Base-by-base conservation (phyloP, 331 rosid species). In the Quercus phellos region DNA sequence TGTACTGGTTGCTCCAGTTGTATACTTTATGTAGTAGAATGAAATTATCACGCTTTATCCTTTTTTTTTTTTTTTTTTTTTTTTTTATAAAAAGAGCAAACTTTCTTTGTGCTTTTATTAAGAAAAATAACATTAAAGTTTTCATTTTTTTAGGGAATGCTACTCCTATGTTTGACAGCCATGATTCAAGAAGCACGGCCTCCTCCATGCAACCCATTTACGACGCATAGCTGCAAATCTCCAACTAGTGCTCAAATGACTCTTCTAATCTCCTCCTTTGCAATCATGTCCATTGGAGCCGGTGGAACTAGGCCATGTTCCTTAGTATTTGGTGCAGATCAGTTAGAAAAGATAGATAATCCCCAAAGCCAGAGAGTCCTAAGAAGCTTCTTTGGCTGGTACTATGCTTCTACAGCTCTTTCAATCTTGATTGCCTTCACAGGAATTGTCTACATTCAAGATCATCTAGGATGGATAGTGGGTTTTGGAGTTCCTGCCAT, bases 281-380 rank as follows among this genome's bases (percentile, higher is more conserved):
- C 55, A 13, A 84, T 91, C 54, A 89, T 87, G 35, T 79, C 94
- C 58, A 56, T 85, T n/a, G 97, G 97, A 69, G 85, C 88, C 0
- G 94, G 92, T 61, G 94, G 97, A 32, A 73, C 86, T 43, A 78
- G 84, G 56, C 87, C 92, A 3, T 86, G 93, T 38, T 86, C 91
- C 50, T 17, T 91, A 9, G 87, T 94, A 5, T 89, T 89, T 79
- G 97, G 94, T 21, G 94, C 92, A 1, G 97, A 91, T 53, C 97
- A 91, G 74, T 51, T 91, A 14, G 74, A 80, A 70, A 84, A 55
- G 67, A 83, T 84, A 70, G 88, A 81, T 0, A 78, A 87, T 51
- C 87, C 89, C 4, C 87, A 90, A 30, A 90, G 81, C 35, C 63
- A 66, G 27, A 86, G 87, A 63, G 82, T 82, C 14, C 17, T 92